Conservation (phyloP, 208 protist species). For the Leishmania tropica region DNA sequence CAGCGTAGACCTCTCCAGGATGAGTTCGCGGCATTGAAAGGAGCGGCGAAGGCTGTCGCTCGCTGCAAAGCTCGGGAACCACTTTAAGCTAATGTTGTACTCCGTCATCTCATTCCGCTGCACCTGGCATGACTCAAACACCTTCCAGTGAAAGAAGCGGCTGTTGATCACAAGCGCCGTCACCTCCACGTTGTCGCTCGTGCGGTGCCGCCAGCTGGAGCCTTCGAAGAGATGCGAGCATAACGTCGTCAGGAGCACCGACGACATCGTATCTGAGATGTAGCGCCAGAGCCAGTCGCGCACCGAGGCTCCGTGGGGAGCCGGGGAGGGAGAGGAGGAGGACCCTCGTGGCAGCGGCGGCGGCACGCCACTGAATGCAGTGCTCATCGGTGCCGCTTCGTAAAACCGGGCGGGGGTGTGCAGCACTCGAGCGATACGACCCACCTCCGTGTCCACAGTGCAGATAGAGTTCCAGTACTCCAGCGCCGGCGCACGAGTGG, state of each 20-base stretch:
- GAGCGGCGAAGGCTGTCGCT: slow-evolving; percentile 42
- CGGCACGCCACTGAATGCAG: background rate
- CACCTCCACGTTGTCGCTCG: slow-evolving; percentile 24
- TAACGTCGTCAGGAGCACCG: slow-evolving; percentile 50
- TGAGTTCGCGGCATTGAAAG: slow-evolving; percentile 53
- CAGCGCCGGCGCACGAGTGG: slow-evolving; percentile 56
- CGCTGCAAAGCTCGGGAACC: slow-evolving; percentile 35
- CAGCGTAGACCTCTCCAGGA: slow-evolving; percentile 51
- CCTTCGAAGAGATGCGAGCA: slow-evolving; percentile 47
- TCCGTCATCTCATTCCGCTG: slow-evolving; percentile 21
- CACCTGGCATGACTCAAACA: slow-evolving; percentile 32
- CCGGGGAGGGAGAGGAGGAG: slow-evolving; percentile 1
- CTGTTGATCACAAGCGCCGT: slow-evolving; percentile 64
- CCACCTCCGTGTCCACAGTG: slow-evolving; percentile 62
- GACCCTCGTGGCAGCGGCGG: slow-evolving; percentile 1
- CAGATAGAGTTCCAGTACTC: slow-evolving; percentile 79
- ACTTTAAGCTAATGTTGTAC: slow-evolving; percentile 39
- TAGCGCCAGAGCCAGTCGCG: background rate
- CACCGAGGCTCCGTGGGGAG: slow-evolving; percentile 1
- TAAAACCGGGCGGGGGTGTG: slow-evolving; percentile 65
- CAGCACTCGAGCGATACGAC: slow-evolving; percentile 53
- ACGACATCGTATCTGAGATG: slow-evolving; percentile 18
- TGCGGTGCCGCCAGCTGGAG: slow-evolving; percentile 45
- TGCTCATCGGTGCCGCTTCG: slow-evolving; percentile 28
- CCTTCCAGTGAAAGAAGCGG: slow-evolving; percentile 65